Evolutionary conservation across 2,329 filamentous ascomycete genomes (phyloP).

Genomic region (Colletotrichum simmondsii): DNA sequence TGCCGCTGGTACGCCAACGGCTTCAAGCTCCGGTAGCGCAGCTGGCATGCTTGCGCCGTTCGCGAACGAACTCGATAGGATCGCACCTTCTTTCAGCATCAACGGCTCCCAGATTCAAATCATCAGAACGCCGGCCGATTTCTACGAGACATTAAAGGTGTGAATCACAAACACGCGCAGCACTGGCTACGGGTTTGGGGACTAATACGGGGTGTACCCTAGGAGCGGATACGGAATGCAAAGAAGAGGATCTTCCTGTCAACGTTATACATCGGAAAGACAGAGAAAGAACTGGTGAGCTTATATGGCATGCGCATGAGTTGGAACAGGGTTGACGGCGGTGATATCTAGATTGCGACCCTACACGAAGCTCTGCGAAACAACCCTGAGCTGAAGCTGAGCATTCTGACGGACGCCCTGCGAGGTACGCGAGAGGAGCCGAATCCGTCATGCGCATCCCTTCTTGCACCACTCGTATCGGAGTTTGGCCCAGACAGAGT

Average conservation of each 20-base stretch:
- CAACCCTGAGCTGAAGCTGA: constrained; percentile 83
- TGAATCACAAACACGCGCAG: constrained; percentile 5
- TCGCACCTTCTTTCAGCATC: constrained; percentile 92
- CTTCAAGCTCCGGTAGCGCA: constrained; percentile 40
- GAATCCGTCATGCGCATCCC: constrained; percentile 84
- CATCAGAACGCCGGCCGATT: constrained; percentile 83
- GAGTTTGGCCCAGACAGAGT: constrained; percentile 89
- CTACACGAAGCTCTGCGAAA: constrained; percentile 78
- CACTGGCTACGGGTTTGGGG: neutral
- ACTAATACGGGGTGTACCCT: neutral
- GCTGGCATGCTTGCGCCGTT: constrained; percentile 63
- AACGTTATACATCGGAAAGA: constrained; percentile 96
- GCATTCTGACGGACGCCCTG: constrained; percentile 90
- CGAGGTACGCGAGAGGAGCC: constrained; percentile 93
- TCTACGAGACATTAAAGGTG: constrained; percentile 92
- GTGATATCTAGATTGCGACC: constrained; percentile 72
- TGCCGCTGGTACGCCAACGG: constrained; percentile 27
- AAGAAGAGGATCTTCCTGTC: constrained; percentile 87
- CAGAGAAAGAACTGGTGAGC: constrained; percentile 83
- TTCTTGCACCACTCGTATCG: constrained; percentile 83
- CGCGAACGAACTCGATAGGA: constrained; percentile 80
- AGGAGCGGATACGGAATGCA: constrained; percentile 85
- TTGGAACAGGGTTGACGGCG: neutral
- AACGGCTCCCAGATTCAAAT: constrained; percentile 83
- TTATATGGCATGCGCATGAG: neutral